Evolutionary conservation across 2,329 filamentous ascomycete species (phyloP).

Genomic region (Talaromyces sp.): DNA sequence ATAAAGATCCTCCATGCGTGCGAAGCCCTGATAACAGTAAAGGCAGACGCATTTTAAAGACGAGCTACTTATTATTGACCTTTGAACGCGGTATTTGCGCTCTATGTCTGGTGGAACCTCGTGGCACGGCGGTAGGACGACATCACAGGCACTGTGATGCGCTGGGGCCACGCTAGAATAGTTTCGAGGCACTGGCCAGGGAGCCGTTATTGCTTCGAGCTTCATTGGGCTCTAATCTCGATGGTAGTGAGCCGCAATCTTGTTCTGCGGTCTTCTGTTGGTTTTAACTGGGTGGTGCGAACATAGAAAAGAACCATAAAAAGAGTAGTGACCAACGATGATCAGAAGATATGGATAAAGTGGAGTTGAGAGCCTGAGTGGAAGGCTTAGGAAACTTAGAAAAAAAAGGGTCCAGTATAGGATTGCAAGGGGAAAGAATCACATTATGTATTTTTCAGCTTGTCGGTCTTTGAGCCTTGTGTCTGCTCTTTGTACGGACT

Average conservation of each 20-base stretch:
- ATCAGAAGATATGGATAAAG: neutral
- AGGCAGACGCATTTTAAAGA: constrained; percentile 12
- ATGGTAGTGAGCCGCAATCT: too few relatives aligned
- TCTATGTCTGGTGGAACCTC: neutral
- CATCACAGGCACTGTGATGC: neutral
- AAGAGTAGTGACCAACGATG: neutral
- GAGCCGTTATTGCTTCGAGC: neutral
- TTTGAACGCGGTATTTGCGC: constrained; percentile 8
- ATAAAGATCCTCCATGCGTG: constrained; percentile 12
- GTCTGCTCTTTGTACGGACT: neutral
- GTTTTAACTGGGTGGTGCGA: neutral
- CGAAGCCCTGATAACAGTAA: constrained; percentile 11
- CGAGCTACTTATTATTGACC: constrained; percentile 6
- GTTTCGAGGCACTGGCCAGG: neutral
- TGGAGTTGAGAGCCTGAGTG: neutral
- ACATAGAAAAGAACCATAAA: neutral
- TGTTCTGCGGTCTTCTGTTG: neutral
- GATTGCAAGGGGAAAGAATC: neutral
- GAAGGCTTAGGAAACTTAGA: neutral
- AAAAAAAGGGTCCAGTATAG: neutral
- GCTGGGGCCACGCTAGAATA: neutral
- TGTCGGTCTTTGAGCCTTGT: neutral
- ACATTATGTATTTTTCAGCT: neutral
- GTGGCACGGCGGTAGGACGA: neutral
- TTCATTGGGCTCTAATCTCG: neutral